Percentiles rank a stretch among this genome's conserved stretches.
Conservation (phyloP, 2,329 filamentous ascomycete species). For the Chaetomium olivaceum region DNA sequence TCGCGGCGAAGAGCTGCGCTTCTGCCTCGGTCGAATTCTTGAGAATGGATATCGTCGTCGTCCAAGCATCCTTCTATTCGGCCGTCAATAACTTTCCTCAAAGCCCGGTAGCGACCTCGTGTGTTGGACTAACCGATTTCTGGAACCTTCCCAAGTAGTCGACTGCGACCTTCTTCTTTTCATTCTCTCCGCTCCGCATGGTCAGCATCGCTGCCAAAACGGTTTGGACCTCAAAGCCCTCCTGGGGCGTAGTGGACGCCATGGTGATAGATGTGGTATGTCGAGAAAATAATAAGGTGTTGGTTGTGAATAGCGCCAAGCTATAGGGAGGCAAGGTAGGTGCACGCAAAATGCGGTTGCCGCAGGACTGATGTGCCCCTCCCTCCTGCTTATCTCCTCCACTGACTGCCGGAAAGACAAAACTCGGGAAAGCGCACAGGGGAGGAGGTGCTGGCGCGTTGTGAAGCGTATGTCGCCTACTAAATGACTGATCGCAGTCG, state of each 20-base stretch:
- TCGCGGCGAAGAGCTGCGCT: constrained; percentile 92
- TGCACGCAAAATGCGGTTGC: neutral
- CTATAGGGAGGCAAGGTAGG: neutral
- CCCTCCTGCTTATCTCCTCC: constrained; percentile 23
- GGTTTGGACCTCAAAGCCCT: constrained; percentile 70
- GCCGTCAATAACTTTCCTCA: neutral
- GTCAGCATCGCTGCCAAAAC: constrained; percentile 87
- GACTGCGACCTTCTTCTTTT: constrained; percentile 82
- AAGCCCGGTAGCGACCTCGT: neutral
- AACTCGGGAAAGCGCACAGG: constrained; percentile 15
- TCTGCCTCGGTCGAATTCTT: constrained; percentile 80
- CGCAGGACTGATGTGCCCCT: constrained; percentile 22
- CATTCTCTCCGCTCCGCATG: constrained; percentile 82
- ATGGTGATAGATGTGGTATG: constrained; percentile 47
- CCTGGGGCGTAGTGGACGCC: constrained; percentile 65
- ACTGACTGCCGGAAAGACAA: constrained; percentile 8
- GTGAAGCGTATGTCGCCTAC: neutral
- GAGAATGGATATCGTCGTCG: constrained; percentile 79
- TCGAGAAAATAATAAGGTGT: neutral
- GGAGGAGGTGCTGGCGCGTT: constrained; percentile 11
- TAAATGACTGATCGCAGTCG: neutral
- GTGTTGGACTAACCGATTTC: constrained; percentile 75
- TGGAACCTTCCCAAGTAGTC: constrained; percentile 92
- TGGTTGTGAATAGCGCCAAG: constrained; percentile 1
- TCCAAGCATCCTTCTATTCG: constrained; percentile 84